phyloP scores from a whole-genome alignment of 2,329 filamentous ascomycete species.

The Ceratocystis harringtonii region DNA sequence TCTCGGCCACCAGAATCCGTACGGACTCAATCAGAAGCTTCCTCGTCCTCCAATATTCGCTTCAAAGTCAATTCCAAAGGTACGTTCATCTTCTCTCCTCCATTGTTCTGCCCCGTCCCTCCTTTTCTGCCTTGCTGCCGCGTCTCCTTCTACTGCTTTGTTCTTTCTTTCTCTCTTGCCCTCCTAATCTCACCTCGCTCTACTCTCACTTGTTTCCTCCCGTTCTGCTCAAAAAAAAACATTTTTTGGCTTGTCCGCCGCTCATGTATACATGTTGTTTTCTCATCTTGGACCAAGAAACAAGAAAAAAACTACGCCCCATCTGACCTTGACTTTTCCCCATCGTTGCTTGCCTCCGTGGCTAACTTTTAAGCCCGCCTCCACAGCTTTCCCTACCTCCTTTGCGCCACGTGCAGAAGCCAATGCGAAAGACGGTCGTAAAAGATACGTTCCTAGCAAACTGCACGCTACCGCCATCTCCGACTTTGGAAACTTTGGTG shows the following conservation, averaged over 20 bases:
- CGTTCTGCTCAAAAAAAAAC: no score
- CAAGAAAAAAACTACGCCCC: neutral
- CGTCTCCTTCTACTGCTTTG: neutral
- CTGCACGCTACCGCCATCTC: slow-evolving; percentile 42
- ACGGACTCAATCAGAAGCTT: slow-evolving; percentile 1
- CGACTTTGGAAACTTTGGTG: slow-evolving; percentile 45
- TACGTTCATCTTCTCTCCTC: neutral
- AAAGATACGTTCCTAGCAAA: slow-evolving; percentile 47
- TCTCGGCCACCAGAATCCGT: slow-evolving; percentile 11
- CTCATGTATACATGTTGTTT: neutral
- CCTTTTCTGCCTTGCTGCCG: neutral
- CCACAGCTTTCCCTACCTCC: slow-evolving; percentile 10
- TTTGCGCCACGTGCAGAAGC: slow-evolving; percentile 9
- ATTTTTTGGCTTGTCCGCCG: neutral
- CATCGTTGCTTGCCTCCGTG: neutral
- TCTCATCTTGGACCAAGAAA: neutral
- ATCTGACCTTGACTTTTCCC: neutral
- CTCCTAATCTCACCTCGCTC: neutral
- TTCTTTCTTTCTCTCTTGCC: neutral
- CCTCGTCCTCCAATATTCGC: slow-evolving; percentile 9
- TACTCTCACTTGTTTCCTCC: neutral
- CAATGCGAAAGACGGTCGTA: slow-evolving; percentile 13
- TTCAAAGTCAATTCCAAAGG: slow-evolving; percentile 13
- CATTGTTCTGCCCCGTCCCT: neutral
- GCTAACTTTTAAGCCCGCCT: no score